phyloP scores from a whole-genome alignment of 768 basidiomycete species.

The Trametes elegans region DNA sequence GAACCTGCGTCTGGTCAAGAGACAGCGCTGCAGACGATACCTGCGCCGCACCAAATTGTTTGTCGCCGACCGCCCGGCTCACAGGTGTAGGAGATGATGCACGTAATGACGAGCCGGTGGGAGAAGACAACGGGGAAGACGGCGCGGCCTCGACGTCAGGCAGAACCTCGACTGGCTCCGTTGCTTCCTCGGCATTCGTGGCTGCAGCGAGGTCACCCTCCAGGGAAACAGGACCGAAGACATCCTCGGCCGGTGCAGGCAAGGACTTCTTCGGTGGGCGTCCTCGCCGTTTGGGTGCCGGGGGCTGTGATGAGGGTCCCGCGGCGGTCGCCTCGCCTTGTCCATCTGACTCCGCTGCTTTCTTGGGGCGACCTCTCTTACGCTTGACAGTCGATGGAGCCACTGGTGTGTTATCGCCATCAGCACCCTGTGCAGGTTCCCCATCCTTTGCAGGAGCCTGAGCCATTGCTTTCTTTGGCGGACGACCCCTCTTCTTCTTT shows the following conservation, averaged over 20 bases:
- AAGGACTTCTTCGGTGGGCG: slow-evolving; percentile 17
- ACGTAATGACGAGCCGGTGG: neutral
- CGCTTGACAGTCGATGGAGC: neutral
- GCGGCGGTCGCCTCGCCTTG: neutral
- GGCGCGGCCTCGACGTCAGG: neutral
- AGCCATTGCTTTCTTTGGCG: slow-evolving; percentile 32
- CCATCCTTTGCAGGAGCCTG: no score
- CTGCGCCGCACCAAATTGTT: neutral
- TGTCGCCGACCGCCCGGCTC: neutral
- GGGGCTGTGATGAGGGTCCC: slow-evolving; percentile 1
- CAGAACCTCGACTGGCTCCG: neutral
- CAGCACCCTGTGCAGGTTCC: neutral
- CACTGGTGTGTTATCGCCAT: neutral
- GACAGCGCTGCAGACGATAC: no score
- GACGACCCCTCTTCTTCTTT: slow-evolving; percentile 30
- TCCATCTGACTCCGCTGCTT: neutral
- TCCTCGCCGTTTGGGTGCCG: slow-evolving; percentile 19
- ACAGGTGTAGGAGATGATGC: neutral
- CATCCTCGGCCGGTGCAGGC: neutral
- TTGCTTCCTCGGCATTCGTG: neutral
- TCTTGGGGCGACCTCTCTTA: slow-evolving; percentile 13
- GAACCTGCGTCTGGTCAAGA: no score
- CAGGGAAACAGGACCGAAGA: neutral
- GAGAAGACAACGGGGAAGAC: slow-evolving; percentile 4
- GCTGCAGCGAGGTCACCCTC: neutral